These are phyloP conservation scores for Linanthus parryae DNA, from an alignment of 148 eudicot species.

Conservation along the genomic window DNA sequence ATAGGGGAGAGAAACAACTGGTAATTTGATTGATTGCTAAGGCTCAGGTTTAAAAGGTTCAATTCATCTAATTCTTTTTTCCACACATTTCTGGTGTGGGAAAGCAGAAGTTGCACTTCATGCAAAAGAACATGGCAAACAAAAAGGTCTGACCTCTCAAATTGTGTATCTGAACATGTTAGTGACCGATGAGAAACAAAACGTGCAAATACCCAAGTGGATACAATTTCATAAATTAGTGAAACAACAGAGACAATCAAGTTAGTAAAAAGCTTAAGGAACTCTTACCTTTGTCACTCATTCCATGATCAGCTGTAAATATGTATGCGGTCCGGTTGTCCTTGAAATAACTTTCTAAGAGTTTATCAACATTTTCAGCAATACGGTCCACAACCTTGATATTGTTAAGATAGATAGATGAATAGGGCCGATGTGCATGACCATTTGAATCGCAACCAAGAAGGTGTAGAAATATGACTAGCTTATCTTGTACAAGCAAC, in stretches of 20 bases:
- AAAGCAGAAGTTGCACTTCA: too few relatives aligned
- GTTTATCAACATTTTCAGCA: constrained; percentile 83
- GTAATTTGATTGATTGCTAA: too few relatives aligned
- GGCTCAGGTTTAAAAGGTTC: too few relatives aligned
- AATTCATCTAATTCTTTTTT: too few relatives aligned
- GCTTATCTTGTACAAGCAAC: constrained; percentile 67
- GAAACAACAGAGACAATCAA: background rate
- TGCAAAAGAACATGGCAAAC: too few relatives aligned
- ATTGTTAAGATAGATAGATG: constrained; percentile 89
- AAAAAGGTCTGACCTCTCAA: too few relatives aligned
- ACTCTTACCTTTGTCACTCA: constrained; percentile 92
- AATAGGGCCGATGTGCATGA: constrained; percentile 94
- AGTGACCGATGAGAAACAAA: background rate
- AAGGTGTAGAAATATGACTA: constrained; percentile 75
- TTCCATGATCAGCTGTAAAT: constrained; percentile 99
- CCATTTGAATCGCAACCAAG: constrained; percentile 99
- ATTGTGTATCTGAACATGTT: too few relatives aligned
- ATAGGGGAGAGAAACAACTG: too few relatives aligned
- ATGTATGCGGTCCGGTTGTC: constrained; percentile 82
- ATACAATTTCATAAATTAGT: background rate
- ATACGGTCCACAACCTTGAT: constrained; percentile 89
- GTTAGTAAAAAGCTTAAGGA: background rate
- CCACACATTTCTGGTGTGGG: too few relatives aligned
- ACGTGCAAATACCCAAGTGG: background rate
- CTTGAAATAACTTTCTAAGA: constrained; percentile 69